These are phyloP conservation scores for Purpureocillium lavendulum DNA, from an alignment of 2,329 filamentous ascomycete genomes.

Conservation along the genomic window DNA sequence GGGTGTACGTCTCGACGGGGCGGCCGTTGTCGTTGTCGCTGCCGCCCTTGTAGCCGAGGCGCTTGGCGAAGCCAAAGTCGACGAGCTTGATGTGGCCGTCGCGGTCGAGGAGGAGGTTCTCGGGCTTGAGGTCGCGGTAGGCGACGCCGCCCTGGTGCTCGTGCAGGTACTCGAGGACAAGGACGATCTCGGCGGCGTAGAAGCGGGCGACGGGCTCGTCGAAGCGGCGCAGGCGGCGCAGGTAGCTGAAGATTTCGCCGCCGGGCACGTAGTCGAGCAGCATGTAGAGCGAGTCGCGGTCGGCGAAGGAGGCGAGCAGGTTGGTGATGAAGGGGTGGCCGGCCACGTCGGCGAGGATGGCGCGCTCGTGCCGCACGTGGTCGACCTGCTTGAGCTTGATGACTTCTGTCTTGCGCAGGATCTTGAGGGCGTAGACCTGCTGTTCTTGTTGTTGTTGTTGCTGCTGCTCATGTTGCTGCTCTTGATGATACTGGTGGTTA, in stretches of 20 bases:
- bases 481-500: no score
- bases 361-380: conserved; percentile 76
- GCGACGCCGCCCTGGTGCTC: conserved; percentile 70
- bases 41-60: conserved; percentile 49
- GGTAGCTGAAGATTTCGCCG: conserved; percentile 77
- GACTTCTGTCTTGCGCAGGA: conserved; percentile 63
- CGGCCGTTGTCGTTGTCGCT: conserved; percentile 42
- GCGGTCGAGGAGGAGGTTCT: conserved; percentile 71
- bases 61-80: conserved; percentile 80
- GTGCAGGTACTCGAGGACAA: conserved; percentile 74
- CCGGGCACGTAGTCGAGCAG: conserved; percentile 77
- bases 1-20: conserved; percentile 66
- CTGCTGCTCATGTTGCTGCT: no score
- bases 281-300: conserved; percentile 72
- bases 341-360: conserved; percentile 67
- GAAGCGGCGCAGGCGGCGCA: conserved; percentile 69
- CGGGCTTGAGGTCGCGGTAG: conserved; percentile 75
- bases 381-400: conserved; percentile 81
- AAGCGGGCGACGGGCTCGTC: conserved; percentile 71
- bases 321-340: conserved; percentile 80
- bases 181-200: conserved; percentile 76
- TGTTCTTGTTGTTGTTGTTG: no score
- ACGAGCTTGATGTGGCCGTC: conserved; percentile 76
- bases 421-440: conserved; percentile 72
- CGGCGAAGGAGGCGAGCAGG: conserved; percentile 70